phyloP scores from a whole-genome alignment of 768 basidiomycete species.

The Pleurotus citrinopileatus region DNA sequence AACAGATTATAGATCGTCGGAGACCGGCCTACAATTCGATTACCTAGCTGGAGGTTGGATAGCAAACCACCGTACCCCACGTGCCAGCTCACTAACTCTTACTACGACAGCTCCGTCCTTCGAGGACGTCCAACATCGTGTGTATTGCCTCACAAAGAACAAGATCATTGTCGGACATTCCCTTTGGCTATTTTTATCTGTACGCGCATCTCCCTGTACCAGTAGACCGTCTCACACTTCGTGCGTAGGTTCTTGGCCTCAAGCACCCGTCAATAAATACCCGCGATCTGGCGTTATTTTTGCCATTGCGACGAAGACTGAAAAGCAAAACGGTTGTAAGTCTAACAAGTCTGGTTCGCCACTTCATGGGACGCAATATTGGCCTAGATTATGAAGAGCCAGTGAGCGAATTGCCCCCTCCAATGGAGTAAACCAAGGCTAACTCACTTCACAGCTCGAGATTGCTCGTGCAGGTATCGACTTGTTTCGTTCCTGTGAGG shows the following conservation, averaged over 20 bases:
- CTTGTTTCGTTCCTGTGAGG: conserved; percentile 49
- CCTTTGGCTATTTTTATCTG: conserved; percentile 53
- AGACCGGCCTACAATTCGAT: conserved; percentile 42
- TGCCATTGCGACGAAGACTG: conserved; percentile 44
- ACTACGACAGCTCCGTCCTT: conserved; percentile 43
- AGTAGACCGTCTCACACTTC: not conserved
- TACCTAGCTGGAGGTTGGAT: conserved; percentile 39
- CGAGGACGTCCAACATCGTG: conserved; percentile 41
- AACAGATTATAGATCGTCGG: conserved; percentile 41
- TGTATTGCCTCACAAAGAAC: conserved; percentile 37
- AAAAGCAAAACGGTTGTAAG: conserved; percentile 33
- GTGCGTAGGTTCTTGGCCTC: conserved; percentile 44
- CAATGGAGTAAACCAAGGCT: too few relatives aligned
- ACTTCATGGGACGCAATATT: conserved; percentile 43
- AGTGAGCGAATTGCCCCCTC: conserved; percentile 35
- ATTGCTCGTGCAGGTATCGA: conserved; percentile 48
- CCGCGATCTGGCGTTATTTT: conserved; percentile 52
- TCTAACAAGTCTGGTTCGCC: conserved; percentile 37
- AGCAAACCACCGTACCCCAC: not conserved
- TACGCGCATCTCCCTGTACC: conserved; percentile 24
- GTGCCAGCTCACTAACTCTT: not conserved
- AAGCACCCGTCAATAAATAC: conserved; percentile 50
- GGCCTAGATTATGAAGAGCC: conserved; percentile 43
- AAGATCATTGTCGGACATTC: conserved; percentile 57
- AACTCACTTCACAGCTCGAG: conserved; percentile 51